Percentiles rank a stretch among this genome's conserved stretches.
phyloP scores from a whole-genome alignment of 345 rosid species.

The Eucalyptus sp. region DNA sequence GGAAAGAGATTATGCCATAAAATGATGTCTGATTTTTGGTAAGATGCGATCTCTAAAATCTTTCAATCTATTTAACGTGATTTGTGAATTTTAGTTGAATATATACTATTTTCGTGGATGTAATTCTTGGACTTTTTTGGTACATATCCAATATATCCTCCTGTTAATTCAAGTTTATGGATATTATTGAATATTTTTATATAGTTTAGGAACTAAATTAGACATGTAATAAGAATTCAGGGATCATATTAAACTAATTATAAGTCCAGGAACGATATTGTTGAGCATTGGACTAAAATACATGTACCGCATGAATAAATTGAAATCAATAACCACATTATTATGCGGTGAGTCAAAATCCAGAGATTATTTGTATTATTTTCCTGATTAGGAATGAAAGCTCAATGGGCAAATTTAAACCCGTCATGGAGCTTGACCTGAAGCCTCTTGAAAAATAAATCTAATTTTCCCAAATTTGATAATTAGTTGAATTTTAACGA shows the following conservation, averaged over 20 bases:
- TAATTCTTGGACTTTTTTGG: neutral
- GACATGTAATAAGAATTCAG: neutral
- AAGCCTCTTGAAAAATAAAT: neutral
- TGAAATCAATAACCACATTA: too few relatives aligned
- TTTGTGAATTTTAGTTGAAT: too few relatives aligned
- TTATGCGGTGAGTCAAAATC: too few relatives aligned
- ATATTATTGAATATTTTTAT: neutral
- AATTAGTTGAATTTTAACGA: neutral
- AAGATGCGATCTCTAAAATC: too few relatives aligned
- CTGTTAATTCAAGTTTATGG: neutral
- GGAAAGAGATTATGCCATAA: too few relatives aligned
- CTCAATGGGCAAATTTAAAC: neutral
- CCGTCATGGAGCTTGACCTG: neutral
- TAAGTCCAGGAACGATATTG: accelerated
- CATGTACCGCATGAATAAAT: too few relatives aligned
- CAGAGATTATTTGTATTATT: too few relatives aligned
- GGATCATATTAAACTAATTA: too few relatives aligned
- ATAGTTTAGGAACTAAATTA: neutral
- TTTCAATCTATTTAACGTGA: neutral
- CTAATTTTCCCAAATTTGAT: neutral
- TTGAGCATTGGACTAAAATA: too few relatives aligned
- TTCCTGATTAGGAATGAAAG: neutral
- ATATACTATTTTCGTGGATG: neutral
- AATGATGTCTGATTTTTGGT: too few relatives aligned
- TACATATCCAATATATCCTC: neutral